These are phyloP conservation scores for Suillus plorans DNA, from an alignment of 768 basidiomycete genomes.

Conservation along the genomic window DNA sequence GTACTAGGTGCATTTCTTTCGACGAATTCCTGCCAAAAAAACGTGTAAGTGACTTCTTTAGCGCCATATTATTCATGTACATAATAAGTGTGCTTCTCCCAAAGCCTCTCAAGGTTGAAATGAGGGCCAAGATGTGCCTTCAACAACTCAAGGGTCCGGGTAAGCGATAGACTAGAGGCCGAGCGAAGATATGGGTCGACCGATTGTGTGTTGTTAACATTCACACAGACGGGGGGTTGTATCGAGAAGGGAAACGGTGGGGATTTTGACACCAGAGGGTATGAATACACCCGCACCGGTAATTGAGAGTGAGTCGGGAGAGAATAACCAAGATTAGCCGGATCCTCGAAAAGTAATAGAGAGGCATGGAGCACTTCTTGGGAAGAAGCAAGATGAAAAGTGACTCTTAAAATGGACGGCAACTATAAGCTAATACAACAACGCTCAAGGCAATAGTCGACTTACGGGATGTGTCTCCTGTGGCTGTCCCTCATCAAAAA, in stretches of 20 bases:
- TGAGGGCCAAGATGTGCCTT: slow-evolving; percentile 40
- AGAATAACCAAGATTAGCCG: slow-evolving; percentile 18
- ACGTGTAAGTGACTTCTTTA: slow-evolving; percentile 1
- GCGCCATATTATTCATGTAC: slow-evolving; percentile 21
- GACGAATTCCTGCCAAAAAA: slow-evolving; percentile 33
- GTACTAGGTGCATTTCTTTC: slow-evolving; percentile 40
- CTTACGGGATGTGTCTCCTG: slow-evolving; percentile 30
- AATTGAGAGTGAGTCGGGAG: slow-evolving; percentile 25
- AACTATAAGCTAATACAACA: background rate
- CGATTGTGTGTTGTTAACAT: slow-evolving; percentile 17
- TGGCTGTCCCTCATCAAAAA: slow-evolving; percentile 26
- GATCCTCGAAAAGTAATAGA: slow-evolving; percentile 24
- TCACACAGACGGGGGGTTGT: slow-evolving; percentile 28
- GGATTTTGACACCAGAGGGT: slow-evolving; percentile 33
- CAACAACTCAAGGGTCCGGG: slow-evolving; percentile 37
- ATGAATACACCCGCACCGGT: slow-evolving; percentile 33
- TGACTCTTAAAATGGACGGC: slow-evolving; percentile 24
- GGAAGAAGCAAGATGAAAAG: slow-evolving; percentile 36
- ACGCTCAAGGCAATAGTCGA: background rate
- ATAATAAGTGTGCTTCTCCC: slow-evolving; percentile 47
- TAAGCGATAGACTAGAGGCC: slow-evolving; percentile 38
- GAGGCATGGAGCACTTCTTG: slow-evolving; percentile 35
- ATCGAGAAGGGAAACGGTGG: slow-evolving; percentile 40
- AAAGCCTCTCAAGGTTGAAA: slow-evolving; percentile 45
- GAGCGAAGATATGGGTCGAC: slow-evolving; percentile 36